Evolutionary conservation across 768 basidiomycete genomes (phyloP).

Genomic region (Gloeostereum incarnatum): DNA sequence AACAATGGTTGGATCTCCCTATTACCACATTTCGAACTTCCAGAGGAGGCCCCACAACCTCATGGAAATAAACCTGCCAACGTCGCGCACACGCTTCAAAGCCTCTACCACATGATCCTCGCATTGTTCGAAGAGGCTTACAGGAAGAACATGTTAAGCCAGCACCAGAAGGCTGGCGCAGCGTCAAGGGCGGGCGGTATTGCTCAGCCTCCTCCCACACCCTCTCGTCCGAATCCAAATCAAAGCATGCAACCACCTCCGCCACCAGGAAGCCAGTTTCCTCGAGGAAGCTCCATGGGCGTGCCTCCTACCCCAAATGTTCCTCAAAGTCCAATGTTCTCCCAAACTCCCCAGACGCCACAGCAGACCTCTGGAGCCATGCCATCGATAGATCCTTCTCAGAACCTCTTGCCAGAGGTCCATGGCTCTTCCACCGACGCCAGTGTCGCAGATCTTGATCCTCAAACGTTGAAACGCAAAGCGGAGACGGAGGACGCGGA

Average conservation of each 20-base stretch:
- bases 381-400: constrained; percentile 1
- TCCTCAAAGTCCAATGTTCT: constrained; percentile 7
- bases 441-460: constrained; percentile 21
- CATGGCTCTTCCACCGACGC: not conserved
- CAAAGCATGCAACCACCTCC: constrained; percentile 3
- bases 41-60: constrained; percentile 41
- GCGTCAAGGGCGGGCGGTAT: too few relatives aligned
- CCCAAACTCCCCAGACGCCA: not conserved
- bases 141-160: constrained; percentile 49
- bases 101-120: constrained; percentile 55
- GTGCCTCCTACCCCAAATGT: not conserved
- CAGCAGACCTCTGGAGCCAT: constrained; percentile 3
- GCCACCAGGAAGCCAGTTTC: too few relatives aligned
- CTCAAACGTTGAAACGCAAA: constrained; percentile 66
- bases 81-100: constrained; percentile 40
- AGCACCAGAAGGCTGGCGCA: constrained; percentile 45
- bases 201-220: constrained; percentile 13
- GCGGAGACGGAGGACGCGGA: constrained; percentile 57
- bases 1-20: constrained; percentile 50
- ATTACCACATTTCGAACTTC: constrained; percentile 48
- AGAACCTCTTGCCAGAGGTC: constrained; percentile 6
- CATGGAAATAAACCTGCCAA: constrained; percentile 36
- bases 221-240: constrained; percentile 15
- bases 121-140: constrained; percentile 68
- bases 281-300: too few relatives aligned